phyloP scores from a whole-genome alignment of 139 green algal species.

The Closterium sp. region DNA sequence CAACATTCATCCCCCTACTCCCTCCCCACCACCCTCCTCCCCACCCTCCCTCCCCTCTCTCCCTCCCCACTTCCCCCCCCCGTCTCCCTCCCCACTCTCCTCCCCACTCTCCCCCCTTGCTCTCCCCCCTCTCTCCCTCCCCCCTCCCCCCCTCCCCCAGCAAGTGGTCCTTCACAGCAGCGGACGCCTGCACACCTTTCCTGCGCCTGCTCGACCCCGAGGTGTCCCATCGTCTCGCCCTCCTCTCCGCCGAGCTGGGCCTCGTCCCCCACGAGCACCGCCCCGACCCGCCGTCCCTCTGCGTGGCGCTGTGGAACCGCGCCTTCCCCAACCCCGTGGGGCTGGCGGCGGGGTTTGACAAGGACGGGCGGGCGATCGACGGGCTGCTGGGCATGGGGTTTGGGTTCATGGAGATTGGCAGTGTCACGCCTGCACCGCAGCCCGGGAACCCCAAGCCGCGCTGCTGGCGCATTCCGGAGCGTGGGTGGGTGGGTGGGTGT shows the following conservation, averaged over 20 bases:
- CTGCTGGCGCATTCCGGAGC: slow-evolving; percentile 81
- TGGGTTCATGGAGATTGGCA: slow-evolving; percentile 78
- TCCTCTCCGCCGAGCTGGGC: slow-evolving; percentile 4
- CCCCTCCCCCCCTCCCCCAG: neutral
- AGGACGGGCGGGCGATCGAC: slow-evolving; percentile 79
- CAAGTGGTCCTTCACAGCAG: slow-evolving; percentile 24
- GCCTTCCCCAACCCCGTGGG: slow-evolving; percentile 90
- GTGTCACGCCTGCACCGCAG: slow-evolving; percentile 88
- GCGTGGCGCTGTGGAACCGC: slow-evolving; percentile 70
- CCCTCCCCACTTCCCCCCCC: neutral
- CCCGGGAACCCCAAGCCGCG: slow-evolving; percentile 89
- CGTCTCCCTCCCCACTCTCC: neutral
- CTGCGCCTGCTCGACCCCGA: slow-evolving; percentile 46
- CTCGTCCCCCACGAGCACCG: slow-evolving; percentile 39
- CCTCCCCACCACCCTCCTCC: neutral
- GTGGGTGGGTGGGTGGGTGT: slow-evolving; percentile 29
- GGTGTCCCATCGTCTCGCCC: slow-evolving; percentile 29
- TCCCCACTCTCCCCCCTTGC: neutral
- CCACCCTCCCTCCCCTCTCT: neutral
- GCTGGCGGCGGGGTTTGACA: slow-evolving; percentile 97
- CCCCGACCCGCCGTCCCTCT: slow-evolving; percentile 60
- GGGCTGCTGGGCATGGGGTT: slow-evolving; percentile 83
- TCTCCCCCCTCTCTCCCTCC: neutral
- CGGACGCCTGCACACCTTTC: slow-evolving; percentile 21
- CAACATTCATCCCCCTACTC: neutral